These are phyloP conservation scores for Trypanosoma boissoni DNA, from an alignment of 208 protist species.

Conservation along the genomic window DNA sequence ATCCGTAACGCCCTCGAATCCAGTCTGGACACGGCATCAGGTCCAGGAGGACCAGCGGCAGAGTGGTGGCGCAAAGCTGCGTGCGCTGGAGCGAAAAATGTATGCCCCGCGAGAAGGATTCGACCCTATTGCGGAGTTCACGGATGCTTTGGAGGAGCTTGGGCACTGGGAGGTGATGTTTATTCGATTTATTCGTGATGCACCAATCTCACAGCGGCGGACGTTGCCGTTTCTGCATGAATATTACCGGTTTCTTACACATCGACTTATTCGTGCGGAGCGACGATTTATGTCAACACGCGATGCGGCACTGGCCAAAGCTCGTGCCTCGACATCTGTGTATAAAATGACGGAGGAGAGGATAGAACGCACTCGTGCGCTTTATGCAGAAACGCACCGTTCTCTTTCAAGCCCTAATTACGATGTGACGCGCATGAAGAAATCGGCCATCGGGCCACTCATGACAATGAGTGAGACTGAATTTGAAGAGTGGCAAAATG, in stretches of 20 bases:
- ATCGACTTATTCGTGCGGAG: slow-evolving; percentile 73
- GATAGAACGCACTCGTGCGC: slow-evolving; percentile 47
- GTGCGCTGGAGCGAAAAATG: slow-evolving; percentile 46
- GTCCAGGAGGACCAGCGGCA: slow-evolving; percentile 43
- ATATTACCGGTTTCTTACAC: slow-evolving; percentile 60
- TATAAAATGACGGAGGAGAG: slow-evolving; percentile 64
- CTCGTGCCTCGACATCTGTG: slow-evolving; percentile 31
- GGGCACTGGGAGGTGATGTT: slow-evolving; percentile 68
- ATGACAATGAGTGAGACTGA: slow-evolving; percentile 68
- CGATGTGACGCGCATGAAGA: slow-evolving; percentile 80
- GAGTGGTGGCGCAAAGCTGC: slow-evolving; percentile 34
- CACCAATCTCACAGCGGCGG: slow-evolving; percentile 63
- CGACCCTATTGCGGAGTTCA: slow-evolving; percentile 60
- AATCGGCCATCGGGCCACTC: slow-evolving; percentile 57
- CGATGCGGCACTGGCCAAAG: slow-evolving; percentile 34
- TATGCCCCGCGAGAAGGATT: slow-evolving; percentile 58
- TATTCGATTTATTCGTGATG: slow-evolving; percentile 57
- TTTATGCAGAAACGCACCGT: slow-evolving; percentile 76
- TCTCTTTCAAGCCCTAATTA: slow-evolving; percentile 78
- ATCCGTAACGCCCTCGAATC: slow-evolving; percentile 67
- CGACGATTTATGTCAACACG: slow-evolving; percentile 59
- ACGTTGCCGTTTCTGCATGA: slow-evolving; percentile 77
- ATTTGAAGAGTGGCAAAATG: slow-evolving; percentile 68
- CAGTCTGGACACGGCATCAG: slow-evolving; percentile 55
- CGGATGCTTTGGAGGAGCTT: slow-evolving; percentile 79